Conservation (phyloP, 768 basidiomycete genomes). For the Panellus pusillus region DNA sequence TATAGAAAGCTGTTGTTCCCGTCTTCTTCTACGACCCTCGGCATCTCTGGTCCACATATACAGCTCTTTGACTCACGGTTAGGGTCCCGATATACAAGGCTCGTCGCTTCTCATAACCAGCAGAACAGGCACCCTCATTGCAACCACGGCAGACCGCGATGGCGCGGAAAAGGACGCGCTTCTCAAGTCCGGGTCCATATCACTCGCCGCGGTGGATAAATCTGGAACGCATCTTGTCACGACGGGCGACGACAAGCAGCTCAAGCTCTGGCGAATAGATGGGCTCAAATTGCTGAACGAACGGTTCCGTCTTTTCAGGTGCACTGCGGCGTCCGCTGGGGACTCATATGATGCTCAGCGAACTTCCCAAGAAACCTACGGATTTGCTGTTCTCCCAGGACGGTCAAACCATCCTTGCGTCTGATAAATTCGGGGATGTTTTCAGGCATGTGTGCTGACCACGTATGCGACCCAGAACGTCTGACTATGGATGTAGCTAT, state of each 20-base stretch:
- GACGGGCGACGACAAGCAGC: conserved; percentile 74
- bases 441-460: conserved; percentile 56
- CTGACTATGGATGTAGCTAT: conserved; percentile 45
- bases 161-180: conserved; percentile 32
- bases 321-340: conserved; percentile 15
- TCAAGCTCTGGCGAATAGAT: conserved; percentile 74
- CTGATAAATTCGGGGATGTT: conserved; percentile 95
- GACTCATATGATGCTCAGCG: conserved; percentile 41
- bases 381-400: conserved; percentile 61
- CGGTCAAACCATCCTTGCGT: conserved; percentile 68
- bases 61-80: conserved; percentile 60
- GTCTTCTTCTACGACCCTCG: conserved; percentile 35
- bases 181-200: conserved; percentile 54
- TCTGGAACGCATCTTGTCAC: conserved; percentile 54
- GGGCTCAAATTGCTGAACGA: conserved; percentile 56
- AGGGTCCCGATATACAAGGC: conserved; percentile 22
- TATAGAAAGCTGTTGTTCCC: conserved; percentile 46
- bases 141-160: conserved; percentile 40
- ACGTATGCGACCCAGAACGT: neutral
- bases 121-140: conserved; percentile 55
- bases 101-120: conserved; percentile 11
- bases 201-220: conserved; percentile 54
- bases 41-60: conserved; percentile 61
- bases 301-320: conserved; percentile 41
- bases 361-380: conserved; percentile 83